These are phyloP conservation scores for Arachnomyces sp. DNA, from an alignment of 2,329 filamentous ascomycete genomes.

Conservation along the genomic window DNA sequence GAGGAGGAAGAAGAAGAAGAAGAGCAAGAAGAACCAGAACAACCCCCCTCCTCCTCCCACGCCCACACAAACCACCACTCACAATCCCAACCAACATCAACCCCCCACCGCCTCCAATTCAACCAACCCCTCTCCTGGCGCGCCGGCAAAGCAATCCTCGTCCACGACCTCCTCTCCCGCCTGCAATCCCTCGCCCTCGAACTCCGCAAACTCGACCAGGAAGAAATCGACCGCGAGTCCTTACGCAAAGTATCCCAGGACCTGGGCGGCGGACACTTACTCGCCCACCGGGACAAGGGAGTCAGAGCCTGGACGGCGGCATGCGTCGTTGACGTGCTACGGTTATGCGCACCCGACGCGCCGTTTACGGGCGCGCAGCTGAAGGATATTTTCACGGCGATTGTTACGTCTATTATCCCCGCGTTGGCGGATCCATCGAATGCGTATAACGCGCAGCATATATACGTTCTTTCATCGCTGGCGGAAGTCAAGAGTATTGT, in stretches of 20 bases:
- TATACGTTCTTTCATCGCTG: constrained; percentile 81
- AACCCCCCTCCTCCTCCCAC: constrained; percentile 19
- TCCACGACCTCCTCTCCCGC: constrained; percentile 70
- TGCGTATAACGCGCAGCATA: constrained; percentile 86
- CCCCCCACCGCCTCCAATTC: constrained; percentile 55
- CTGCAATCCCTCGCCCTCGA: constrained; percentile 75
- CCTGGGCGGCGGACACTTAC: constrained; percentile 68
- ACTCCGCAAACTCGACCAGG: constrained; percentile 77
- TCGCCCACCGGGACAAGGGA: constrained; percentile 87
- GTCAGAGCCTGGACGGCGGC: constrained; percentile 82
- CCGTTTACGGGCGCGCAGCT: constrained; percentile 85
- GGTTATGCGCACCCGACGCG: constrained; percentile 87
- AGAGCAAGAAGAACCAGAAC: constrained; percentile 20
- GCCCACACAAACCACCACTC: constrained; percentile 7
- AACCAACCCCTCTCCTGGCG: constrained; percentile 83
- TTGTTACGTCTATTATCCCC: constrained; percentile 74
- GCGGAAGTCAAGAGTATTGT: constrained; percentile 92
- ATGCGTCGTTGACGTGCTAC: constrained; percentile 87
- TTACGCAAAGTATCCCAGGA: constrained; percentile 76
- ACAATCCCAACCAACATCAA: constrained; percentile 14
- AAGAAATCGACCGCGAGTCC: constrained; percentile 74
- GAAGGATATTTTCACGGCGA: constrained; percentile 91
- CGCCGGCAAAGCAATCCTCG: constrained; percentile 79
- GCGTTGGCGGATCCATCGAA: constrained; percentile 77
- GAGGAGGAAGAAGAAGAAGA: constrained; percentile 4